phyloP scores from a whole-genome alignment of 2,329 filamentous ascomycete species.

The Fusarium miscanthi region DNA sequence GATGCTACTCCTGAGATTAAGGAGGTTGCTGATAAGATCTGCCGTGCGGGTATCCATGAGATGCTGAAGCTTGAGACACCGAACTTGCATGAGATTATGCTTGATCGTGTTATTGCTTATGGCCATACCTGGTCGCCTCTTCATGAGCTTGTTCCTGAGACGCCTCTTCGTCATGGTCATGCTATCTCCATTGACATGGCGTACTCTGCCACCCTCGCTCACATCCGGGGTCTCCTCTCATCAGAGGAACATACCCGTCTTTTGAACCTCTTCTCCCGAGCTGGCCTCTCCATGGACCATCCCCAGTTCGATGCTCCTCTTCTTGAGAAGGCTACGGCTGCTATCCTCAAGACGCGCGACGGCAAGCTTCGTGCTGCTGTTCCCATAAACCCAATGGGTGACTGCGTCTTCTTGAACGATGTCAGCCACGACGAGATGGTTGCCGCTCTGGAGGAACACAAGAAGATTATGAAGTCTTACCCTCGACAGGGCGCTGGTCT shows the following conservation, averaged over 20 bases:
- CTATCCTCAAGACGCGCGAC: constrained; percentile 78
- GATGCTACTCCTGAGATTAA: constrained; percentile 65
- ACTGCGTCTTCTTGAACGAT: constrained; percentile 76
- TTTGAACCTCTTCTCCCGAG: constrained; percentile 75
- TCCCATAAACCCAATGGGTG: constrained; percentile 71
- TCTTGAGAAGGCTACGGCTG: constrained; percentile 72
- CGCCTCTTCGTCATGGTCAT: constrained; percentile 77
- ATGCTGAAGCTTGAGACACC: constrained; percentile 80
- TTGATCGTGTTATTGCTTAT: constrained; percentile 79
- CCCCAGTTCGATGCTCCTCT: constrained; percentile 73
- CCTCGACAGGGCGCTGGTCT: constrained; percentile 73
- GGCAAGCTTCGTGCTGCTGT: constrained; percentile 75
- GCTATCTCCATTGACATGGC: constrained; percentile 83
- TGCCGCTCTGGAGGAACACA: constrained; percentile 69
- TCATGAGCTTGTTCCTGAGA: constrained; percentile 75
- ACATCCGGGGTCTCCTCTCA: constrained; percentile 69
- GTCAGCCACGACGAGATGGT: constrained; percentile 71
- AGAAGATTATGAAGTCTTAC: constrained; percentile 70
- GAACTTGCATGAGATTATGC: constrained; percentile 77
- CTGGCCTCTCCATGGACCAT: constrained; percentile 78
- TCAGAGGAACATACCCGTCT: constrained; percentile 70
- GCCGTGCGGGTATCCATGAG: constrained; percentile 75
- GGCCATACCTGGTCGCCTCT: constrained; percentile 81
- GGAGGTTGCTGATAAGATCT: constrained; percentile 73
- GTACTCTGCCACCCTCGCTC: constrained; percentile 76